These are phyloP conservation scores for Grifola frondosa DNA, from an alignment of 1,284 basidiomycete genomes.

Conservation along the genomic window DNA sequence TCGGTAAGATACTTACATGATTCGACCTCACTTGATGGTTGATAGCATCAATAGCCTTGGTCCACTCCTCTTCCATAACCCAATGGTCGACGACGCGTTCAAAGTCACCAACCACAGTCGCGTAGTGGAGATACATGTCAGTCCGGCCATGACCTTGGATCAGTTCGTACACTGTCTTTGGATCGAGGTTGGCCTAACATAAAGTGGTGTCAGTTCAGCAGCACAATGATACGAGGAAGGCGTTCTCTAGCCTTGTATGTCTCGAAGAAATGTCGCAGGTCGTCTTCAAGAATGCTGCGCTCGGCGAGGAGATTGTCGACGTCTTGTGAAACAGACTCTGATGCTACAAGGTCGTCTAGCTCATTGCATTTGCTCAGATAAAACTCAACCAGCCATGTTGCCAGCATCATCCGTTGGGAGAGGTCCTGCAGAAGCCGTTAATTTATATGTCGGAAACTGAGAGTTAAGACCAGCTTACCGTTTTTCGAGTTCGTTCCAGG, in stretches of 20 bases:
- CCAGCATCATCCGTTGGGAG: constrained; percentile 95
- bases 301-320: constrained; percentile 86
- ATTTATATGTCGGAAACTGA: background rate
- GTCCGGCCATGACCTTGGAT: constrained; percentile 92
- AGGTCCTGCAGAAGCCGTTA: constrained; percentile 57
- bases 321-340: constrained; percentile 83
- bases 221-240: constrained; percentile 1
- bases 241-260: constrained; percentile 74
- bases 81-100: constrained; percentile 91
- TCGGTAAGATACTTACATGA: background rate
- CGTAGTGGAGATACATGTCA: constrained; percentile 92
- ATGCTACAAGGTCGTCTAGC: constrained; percentile 85
- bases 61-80: constrained; percentile 90
- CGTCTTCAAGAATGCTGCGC: constrained; percentile 85
- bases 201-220: constrained; percentile 1
- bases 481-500: constrained; percentile 79
- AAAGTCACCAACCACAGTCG: constrained; percentile 79
- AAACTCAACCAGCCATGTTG: constrained; percentile 98
- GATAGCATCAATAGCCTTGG: constrained; percentile 85
- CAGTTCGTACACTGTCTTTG: constrained; percentile 85
- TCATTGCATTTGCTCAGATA: constrained; percentile 97
- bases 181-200: constrained; percentile 76
- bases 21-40: constrained; percentile 70
- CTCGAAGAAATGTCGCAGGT: constrained; percentile 87
- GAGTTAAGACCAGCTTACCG: constrained; percentile 45